A percentile compares a stretch with the other conserved stretches of the same genome.
Conservation (phyloP, 352 stramenopile genomes). For the Globisporangium abappressorium region DNA sequence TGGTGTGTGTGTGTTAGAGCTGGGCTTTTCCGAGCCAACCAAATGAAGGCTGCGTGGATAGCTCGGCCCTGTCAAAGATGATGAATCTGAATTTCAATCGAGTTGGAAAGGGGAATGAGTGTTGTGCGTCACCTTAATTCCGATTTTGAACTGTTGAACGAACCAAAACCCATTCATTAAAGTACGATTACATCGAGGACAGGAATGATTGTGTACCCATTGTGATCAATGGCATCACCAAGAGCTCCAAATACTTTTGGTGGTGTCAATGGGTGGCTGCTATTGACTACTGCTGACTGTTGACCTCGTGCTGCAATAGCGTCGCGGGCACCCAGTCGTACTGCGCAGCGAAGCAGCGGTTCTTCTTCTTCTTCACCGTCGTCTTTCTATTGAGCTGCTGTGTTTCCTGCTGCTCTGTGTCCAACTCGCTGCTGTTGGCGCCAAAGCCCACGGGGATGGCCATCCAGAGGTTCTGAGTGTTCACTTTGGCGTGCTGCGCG, state of each 20-base stretch:
- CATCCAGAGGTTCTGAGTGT: conserved; percentile 58
- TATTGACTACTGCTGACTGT: neutral
- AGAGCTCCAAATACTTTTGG: neutral
- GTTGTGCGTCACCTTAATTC: neutral
- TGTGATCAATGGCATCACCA: neutral
- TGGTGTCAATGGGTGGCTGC: no score
- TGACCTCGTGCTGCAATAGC: conserved; percentile 31
- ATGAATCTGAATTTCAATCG: neutral
- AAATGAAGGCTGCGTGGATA: neutral
- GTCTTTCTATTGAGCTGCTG: conserved; percentile 19
- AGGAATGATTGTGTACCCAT: conserved; percentile 6
- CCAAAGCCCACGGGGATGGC: conserved; percentile 42
- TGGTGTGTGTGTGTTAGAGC: neutral
- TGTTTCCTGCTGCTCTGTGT: conserved; percentile 8
- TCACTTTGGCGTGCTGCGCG: conserved; percentile 37
- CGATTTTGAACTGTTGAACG: neutral
- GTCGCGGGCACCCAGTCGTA: conserved; percentile 63
- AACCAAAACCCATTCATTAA: neutral
- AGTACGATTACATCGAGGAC: neutral
- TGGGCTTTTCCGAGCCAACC: conserved; percentile 11
- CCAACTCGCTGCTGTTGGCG: neutral
- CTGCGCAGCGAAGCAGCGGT: conserved; percentile 29
- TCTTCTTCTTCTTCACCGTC: conserved; percentile 15
- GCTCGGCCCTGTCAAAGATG: neutral
- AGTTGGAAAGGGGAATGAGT: neutral